Evolutionary conservation across 352 stramenopile species (phyloP).

Genomic region (Phytophthora pinifolia): DNA sequence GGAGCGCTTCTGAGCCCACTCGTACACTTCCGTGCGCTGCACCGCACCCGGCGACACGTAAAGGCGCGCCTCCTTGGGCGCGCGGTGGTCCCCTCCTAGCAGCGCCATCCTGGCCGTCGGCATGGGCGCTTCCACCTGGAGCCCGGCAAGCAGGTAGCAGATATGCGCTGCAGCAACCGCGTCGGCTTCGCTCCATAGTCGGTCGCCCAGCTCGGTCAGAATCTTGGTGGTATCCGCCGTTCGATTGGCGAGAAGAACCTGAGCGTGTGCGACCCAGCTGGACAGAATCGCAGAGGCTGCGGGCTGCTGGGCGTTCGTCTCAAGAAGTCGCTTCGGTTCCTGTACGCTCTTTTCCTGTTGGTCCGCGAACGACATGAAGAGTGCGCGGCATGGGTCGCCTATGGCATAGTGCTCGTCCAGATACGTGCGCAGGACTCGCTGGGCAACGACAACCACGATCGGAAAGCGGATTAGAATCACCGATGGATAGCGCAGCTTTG

Average conservation of each 20-base stretch:
- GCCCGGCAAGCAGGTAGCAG: conserved; percentile 79
- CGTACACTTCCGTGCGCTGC: conserved; percentile 86
- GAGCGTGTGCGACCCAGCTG: conserved; percentile 75
- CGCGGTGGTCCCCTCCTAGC: conserved; percentile 73
- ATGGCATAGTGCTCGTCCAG: conserved; percentile 77
- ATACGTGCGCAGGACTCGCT: conserved; percentile 74
- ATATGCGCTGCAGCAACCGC: conserved; percentile 72
- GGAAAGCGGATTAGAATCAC: conserved; percentile 4
- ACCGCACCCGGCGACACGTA: conserved; percentile 80
- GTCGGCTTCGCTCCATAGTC: conserved; percentile 69
- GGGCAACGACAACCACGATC: conserved; percentile 4
- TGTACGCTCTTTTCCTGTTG: conserved; percentile 86
- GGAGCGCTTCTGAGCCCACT: conserved; percentile 75
- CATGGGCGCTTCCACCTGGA: conserved; percentile 75
- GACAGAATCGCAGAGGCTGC: conserved; percentile 59
- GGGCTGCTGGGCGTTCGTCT: conserved; percentile 34
- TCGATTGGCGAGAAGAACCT: conserved; percentile 80
- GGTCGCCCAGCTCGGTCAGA: conserved; percentile 79
- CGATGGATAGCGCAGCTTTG: background rate
- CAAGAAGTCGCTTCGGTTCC: conserved; percentile 74
- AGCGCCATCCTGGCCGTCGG: conserved; percentile 79
- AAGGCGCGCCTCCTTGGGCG: conserved; percentile 69
- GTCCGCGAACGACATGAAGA: conserved; percentile 83
- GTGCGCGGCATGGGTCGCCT: conserved; percentile 71
- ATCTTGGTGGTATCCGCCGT: conserved; percentile 85